A percentile compares a stretch with the other conserved stretches of the same genome.
Conservation (phyloP, 140 eudicot genomes). For the Flaveria floridana region DNA sequence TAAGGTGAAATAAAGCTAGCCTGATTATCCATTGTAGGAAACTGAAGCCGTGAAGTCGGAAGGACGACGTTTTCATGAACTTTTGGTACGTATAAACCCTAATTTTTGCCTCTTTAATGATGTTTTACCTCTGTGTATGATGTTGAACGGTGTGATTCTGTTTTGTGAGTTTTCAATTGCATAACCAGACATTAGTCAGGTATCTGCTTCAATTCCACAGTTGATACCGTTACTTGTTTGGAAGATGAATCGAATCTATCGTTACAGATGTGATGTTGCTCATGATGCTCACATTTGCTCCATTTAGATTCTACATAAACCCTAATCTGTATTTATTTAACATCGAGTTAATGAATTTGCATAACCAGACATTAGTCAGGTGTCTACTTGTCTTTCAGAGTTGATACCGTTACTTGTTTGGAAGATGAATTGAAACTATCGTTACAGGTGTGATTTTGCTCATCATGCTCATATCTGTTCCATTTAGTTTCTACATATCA, state of each 20-base stretch:
- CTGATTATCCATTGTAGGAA: too few relatives aligned
- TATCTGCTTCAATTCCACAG: neutral
- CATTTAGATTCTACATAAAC: constrained; percentile 34
- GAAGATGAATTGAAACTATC: constrained; percentile 30
- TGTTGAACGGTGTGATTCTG: neutral
- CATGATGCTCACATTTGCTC: constrained; percentile 33
- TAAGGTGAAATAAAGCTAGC: too few relatives aligned
- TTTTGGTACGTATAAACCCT: neutral
- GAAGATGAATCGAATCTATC: constrained; percentile 33
- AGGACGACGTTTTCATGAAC: neutral
- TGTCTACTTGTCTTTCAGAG: neutral
- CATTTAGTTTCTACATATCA: constrained; percentile 37
- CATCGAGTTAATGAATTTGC: neutral
- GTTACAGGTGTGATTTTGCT: constrained; percentile 36
- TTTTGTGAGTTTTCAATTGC: neutral
- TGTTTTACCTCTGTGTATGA: neutral
- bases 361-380: constrained; percentile 8
- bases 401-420: constrained; percentile 41
- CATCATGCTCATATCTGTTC: constrained; percentile 33
- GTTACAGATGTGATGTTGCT: constrained; percentile 39
- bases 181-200: constrained; percentile 40
- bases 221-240: constrained; percentile 41
- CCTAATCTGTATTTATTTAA: too few relatives aligned
- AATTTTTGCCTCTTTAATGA: neutral
- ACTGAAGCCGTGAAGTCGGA: too few relatives aligned